A percentile compares a stretch with the other conserved stretches of the same genome.
Evolutionary conservation across 129 eudicot genomes (phyloP).

Genomic region (Ambrosia trifida): DNA sequence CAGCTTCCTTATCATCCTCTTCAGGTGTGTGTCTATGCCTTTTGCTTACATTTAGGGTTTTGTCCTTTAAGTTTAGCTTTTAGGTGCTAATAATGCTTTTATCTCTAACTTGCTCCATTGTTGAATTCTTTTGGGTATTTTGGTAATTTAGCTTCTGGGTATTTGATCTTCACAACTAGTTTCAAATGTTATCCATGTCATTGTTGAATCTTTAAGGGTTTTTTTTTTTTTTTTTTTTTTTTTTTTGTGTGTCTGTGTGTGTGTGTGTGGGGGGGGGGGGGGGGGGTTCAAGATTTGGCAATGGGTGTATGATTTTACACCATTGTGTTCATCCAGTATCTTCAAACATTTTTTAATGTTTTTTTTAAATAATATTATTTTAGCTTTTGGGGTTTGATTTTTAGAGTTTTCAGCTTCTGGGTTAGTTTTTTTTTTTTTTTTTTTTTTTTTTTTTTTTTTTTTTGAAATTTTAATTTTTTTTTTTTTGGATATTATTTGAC

Average conservation of each 20-base stretch:
- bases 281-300: background rate
- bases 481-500: constrained; percentile 12
- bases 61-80: constrained; percentile 4
- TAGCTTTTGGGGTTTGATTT: background rate
- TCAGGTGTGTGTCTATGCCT: constrained; percentile 49
- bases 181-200: background rate
- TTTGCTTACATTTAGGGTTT: constrained; percentile 19
- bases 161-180: constrained; percentile 4
- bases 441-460: background rate
- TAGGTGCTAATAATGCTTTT: constrained; percentile 8
- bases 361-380: background rate
- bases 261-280: no score
- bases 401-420: background rate
- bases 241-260: no score
- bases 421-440: background rate
- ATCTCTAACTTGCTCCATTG: background rate
- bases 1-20: constrained; percentile 98
- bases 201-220: background rate
- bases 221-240: background rate
- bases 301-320: constrained; percentile 5
- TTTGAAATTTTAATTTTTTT: no score
- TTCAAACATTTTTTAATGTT: no score
- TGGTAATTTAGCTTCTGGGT: background rate
- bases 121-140: constrained; percentile 8
- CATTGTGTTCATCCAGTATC: constrained; percentile 12